Base-by-base conservation (phyloP, 495 filamentous ascomycete genomes). In the Pseudotulostoma volvatum region DNA sequence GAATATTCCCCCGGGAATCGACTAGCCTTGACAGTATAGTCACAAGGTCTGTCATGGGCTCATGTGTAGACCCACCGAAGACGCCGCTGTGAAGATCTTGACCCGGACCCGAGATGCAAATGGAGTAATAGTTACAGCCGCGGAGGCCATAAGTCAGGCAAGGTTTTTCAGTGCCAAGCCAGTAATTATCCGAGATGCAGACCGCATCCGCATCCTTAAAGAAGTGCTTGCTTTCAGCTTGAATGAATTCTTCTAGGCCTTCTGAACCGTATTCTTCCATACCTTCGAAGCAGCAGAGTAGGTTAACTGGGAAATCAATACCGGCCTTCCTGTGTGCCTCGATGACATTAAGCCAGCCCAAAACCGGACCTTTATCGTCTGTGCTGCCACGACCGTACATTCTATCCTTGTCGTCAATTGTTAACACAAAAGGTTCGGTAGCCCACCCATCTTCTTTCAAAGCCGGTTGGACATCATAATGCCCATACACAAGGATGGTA, bases 251-350 rank as follows among this genome's bases (percentile, higher is more conserved):
- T 44, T 99, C 88, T 31, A 99, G 71, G 30, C 92, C 92, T 51
- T 96, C 92, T 0, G 84, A 93, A 31, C 92, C 92, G 56, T 93
- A 93, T 63, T 99, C 92, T 63, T 99, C 90, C 92, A 99, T 99
- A 31, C 92, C 92, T 63, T 99, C 92, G 51, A 99, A 99, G 68
- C 92, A 99, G 85, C 94, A 95, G 20, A 99, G 73, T 40, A 99
- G 70, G 67, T 99, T 99, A 47, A 99, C 88, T 4, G 92, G 92
- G 52, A 96, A 77, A 34, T 94, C 88, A 34, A 95, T 67, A 31
- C 87, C 84, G 36, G 92, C 87, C 59, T 83, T 85, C 59, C 87
- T 74, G 69, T 99, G 90, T 8, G 92, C 87, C 57, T 99, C 86
- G 39, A 99, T 95, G 35, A 86, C 85, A 48, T 96, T 96, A 36